Percentiles rank a stretch among this genome's conserved stretches.
These are phyloP conservation scores for Schizothecium vesticola DNA, from an alignment of 495 filamentous ascomycete species.

Conservation along the genomic window DNA sequence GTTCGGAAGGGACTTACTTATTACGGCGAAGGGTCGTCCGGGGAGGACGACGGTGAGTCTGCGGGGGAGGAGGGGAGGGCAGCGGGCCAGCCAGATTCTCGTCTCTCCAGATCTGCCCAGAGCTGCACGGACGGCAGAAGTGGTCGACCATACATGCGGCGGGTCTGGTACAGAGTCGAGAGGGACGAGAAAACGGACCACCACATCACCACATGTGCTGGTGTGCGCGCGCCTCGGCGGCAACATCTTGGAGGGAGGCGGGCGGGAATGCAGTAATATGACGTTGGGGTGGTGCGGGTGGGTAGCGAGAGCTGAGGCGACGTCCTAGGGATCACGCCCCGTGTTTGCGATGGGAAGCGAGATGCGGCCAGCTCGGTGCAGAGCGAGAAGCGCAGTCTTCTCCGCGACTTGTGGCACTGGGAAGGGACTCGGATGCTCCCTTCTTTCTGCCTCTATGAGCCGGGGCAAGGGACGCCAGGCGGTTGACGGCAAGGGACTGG, in stretches of 20 bases:
- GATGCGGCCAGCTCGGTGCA: not conserved
- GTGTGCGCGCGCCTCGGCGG: not conserved
- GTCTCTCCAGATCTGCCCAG: not conserved
- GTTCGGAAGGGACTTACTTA: constrained; percentile 1
- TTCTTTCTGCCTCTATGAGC: not conserved
- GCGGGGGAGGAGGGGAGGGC: not conserved
- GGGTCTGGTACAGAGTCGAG: not conserved
- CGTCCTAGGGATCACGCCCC: not conserved
- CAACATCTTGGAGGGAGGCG: not conserved
- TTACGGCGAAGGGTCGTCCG: not conserved
- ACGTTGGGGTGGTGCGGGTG: not conserved
- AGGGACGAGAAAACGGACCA: not conserved
- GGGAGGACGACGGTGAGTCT: not conserved
- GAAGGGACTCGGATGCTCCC: not conserved
- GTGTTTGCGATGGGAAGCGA: not conserved
- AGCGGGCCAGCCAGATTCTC: not conserved
- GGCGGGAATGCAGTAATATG: not conserved
- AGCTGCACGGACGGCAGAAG: not conserved
- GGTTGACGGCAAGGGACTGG: not conserved
- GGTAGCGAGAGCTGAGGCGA: not conserved
- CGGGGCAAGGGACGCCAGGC: not conserved
- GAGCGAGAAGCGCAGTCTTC: not conserved
- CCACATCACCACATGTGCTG: not conserved
- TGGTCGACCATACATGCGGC: not conserved
- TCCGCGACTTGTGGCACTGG: not conserved